Base-by-base conservation (phyloP, 177 flowering plant species). In the Vitis hybrid region DNA sequence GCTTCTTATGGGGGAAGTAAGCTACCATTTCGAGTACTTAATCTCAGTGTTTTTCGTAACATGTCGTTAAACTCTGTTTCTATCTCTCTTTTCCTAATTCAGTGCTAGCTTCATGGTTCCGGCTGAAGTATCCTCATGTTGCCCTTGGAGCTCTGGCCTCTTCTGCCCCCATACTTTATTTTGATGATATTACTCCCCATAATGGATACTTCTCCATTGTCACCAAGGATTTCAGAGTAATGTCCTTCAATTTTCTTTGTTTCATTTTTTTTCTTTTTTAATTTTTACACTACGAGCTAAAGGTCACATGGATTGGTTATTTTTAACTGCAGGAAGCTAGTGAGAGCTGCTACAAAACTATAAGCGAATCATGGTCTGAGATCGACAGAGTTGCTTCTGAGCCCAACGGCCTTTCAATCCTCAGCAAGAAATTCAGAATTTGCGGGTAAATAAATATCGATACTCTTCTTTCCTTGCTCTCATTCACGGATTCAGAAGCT, bases 1-100 rank as follows among this genome's bases (percentile, higher is more conserved):
- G 89, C 84, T 54, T 88, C 91, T 0, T 88, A 88, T 70, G 91
- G 91, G 1, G 91, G 91, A 80, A 84, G 91, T 86, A 74, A 70
- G 79, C 70, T 5, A 11, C 8, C 15, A 19, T 62, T 27, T 46
- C 12, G 1, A 50, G 40, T 35, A 4, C n/a, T 16, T 30, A 65
- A 6, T 19, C 10, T 16, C 21, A 27, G 5, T 14, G 13, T 51
- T 51, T 56, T 24, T 27, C 16, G 35, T 50, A 60, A 11, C 8
- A 2, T 1, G 18, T 65, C 32, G 13, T 24, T 3, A 40, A n/a
- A 46, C 19, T 55, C 60, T 58, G 49, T 30, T 54, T 14, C 12
- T 58, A 14, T 48, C 15, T 57, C 24, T 2, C 16, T 58, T 35
- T 11, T 35, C 55, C 48, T 49, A 14, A 30, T 46, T 2, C 72